Evolutionary conservation across 1,139 yeast genomes (phyloP).

Genomic region (Saccharomyces hybrid): DNA sequence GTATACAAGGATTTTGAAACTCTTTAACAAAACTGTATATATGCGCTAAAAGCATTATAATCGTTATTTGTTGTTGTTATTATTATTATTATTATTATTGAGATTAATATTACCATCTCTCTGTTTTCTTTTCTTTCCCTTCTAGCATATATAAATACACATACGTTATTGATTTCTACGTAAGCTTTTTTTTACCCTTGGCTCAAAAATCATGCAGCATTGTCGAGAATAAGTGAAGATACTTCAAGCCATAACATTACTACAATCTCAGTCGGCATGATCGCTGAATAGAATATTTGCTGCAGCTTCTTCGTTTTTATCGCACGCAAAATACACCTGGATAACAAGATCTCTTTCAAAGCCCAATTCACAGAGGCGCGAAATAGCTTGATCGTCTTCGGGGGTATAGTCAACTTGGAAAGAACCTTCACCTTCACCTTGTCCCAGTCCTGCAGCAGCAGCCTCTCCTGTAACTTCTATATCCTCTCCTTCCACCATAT

Average conservation of each 20-base stretch:
- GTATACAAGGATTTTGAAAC: constrained; percentile 3
- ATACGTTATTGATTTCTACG: neutral
- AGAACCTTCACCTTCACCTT: constrained; percentile 25
- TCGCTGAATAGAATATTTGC: constrained; percentile 70
- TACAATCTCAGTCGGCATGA: constrained; percentile 23
- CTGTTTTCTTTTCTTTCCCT: neutral
- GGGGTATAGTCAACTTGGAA: constrained; percentile 44
- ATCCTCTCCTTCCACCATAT: constrained; percentile 2
- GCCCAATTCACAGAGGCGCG: constrained; percentile 84
- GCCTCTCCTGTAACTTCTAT: constrained; percentile 8
- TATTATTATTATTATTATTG: neutral
- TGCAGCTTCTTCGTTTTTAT: constrained; percentile 92
- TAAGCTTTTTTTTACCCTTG: neutral
- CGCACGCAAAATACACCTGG: constrained; percentile 96
- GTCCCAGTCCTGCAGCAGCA: constrained; percentile 3
- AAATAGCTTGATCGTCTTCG: constrained; percentile 83
- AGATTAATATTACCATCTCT: neutral
- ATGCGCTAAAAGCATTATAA: neutral
- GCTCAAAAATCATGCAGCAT: neutral
- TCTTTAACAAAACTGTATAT: neutral
- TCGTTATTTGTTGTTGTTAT: neutral
- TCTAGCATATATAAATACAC: neutral
- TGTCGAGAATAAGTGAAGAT: neutral
- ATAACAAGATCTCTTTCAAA: constrained; percentile 81
- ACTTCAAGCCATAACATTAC: neutral